Evolutionary conservation across 208 protist species (phyloP), one percentile per base, ranked within the genome.

Genomic region (Leishmania lainsoni): DNA sequence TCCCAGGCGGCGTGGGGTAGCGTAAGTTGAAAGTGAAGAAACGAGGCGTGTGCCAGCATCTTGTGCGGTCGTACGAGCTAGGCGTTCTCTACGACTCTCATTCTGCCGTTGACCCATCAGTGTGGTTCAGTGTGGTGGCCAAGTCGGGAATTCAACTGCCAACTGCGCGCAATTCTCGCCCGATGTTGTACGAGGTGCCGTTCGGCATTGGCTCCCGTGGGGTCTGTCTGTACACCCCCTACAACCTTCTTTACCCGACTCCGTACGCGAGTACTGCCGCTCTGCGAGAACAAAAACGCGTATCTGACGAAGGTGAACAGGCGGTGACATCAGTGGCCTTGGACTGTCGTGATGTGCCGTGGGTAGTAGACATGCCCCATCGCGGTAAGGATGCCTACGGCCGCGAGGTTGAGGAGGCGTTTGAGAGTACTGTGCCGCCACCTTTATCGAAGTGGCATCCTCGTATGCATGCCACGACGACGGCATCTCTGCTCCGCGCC

Each of bases 1-100:
- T 96, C 91, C 42, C 88, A 95, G 79, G 94, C 94, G 39, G 95
- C 95, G 32, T 97, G 94, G 93, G 95, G 95, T 22, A 85, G 79
- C 26, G 49, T 83, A 10, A 68, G 73, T 70, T 29, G 35, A 68
- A 61, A 70, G 66, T 69, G 51, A 90, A 80, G 76, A 88, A 74
- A 5, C 48, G 63, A 35, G 56, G 45, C 16, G 56, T 58, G 4
- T 42, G 39, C 5, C 56, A 58, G 32, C 79, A 94, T 26, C 69
- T 87, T 2, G 90, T 97, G 70, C 83, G 89, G 12, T 95, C 90
- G 8, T 98, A 97, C 86, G 94, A 98, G 80, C 61, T 97, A 9
- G 95, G 95, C n/a, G 94, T 98, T 12, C 68, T 98, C 26, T 95
- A 95, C 79, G 86, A 91, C 70, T 71, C 79, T 6, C 74, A 75